Evolutionary conservation across 1,284 basidiomycete species (phyloP).

Genomic region (Ustilago esculenta): DNA sequence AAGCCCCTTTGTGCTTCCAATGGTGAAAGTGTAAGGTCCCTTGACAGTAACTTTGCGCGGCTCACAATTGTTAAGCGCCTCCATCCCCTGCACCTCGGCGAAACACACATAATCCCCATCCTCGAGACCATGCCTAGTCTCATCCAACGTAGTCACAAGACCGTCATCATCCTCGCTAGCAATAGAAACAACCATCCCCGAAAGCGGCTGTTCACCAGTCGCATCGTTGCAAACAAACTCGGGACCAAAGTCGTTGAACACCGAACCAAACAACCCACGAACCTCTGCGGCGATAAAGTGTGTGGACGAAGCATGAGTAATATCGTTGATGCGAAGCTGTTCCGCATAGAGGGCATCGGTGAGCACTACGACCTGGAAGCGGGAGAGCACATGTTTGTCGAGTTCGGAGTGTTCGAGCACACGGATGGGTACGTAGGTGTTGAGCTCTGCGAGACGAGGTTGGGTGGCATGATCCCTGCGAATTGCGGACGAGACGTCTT

Average conservation of each 20-base stretch:
- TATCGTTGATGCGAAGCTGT: conserved; percentile 93
- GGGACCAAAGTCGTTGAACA: conserved; percentile 95
- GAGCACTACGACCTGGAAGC: conserved; percentile 79
- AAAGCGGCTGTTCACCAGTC: conserved; percentile 90
- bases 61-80: conserved; percentile 86
- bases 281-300: conserved; percentile 93
- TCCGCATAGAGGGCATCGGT: conserved; percentile 81
- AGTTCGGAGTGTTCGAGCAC: conserved; percentile 69
- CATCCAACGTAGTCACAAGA: conserved; percentile 94
- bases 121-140: conserved; percentile 95
- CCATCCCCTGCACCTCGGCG: conserved; percentile 96
- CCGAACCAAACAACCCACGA: conserved; percentile 91
- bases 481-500: conserved; percentile 77
- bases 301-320: conserved; percentile 73
- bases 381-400: conserved; percentile 47
- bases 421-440: conserved; percentile 93
- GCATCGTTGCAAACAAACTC: conserved; percentile 95
- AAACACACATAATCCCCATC: conserved; percentile 99
- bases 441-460: conserved; percentile 91
- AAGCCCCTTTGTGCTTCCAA: conserved; percentile 65
- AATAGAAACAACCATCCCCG: conserved; percentile 90
- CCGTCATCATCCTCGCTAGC: conserved; percentile 74
- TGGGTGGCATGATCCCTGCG: conserved; percentile 83
- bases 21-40: conserved; percentile 70
- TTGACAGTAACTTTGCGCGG: conserved; percentile 92